These are phyloP conservation scores for Phytopythium boreale DNA, from an alignment of 352 stramenopile species.

Conservation along the genomic window DNA sequence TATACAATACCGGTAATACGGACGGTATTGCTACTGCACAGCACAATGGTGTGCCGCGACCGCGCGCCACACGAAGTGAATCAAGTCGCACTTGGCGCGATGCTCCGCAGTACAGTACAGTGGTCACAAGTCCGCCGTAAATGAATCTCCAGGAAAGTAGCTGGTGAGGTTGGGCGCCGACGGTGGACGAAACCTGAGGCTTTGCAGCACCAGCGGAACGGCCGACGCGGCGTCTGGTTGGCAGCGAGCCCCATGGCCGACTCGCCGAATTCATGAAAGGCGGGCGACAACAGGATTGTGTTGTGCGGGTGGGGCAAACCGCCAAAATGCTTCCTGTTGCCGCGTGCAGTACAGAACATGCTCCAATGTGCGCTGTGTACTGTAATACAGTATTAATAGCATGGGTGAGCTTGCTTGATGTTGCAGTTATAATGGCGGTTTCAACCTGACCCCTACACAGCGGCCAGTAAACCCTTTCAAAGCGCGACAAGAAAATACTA, in stretches of 20 bases:
- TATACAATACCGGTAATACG: no score
- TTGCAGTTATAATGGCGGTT: not conserved
- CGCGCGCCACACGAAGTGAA: not conserved
- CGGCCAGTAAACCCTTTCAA: not conserved
- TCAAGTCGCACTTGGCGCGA: not conserved
- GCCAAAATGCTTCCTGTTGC: not conserved
- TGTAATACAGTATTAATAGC: no score
- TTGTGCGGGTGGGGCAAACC: not conserved
- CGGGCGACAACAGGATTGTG: not conserved
- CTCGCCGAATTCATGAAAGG: not conserved
- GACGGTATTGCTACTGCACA: no score
- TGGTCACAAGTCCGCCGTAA: no score
- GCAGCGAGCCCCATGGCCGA: not conserved
- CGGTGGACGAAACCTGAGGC: not conserved
- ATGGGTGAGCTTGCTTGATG: no score
- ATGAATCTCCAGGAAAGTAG: no score
- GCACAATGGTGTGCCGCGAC: not conserved
- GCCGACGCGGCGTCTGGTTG: not conserved
- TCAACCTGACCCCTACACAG: not conserved
- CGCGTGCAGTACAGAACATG: not conserved
- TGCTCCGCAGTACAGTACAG: not conserved
- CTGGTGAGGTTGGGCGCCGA: no score
- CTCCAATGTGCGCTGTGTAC: no score
- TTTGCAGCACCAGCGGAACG: not conserved
- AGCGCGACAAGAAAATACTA: no score